phyloP scores from a whole-genome alignment of 139 green algal species.

The Chlamydomonas sp. region DNA sequence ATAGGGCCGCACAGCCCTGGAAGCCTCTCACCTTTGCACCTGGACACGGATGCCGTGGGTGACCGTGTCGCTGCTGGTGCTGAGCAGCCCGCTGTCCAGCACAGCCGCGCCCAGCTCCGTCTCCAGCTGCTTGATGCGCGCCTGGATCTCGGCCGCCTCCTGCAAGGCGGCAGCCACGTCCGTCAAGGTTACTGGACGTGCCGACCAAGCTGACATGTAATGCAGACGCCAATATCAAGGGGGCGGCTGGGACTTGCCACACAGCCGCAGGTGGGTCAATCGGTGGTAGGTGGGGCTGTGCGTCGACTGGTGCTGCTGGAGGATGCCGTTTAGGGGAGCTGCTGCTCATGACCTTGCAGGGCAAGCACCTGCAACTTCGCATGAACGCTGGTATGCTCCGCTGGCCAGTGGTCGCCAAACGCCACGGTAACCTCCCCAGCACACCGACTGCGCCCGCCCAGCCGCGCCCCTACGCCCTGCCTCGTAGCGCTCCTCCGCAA shows the following conservation, averaged over 20 bases:
- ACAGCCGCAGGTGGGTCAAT: too few relatives aligned
- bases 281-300: too few relatives aligned
- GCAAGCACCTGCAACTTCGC: too few relatives aligned
- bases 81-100: slow-evolving; percentile 31
- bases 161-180: not conserved
- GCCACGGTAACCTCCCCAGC: not conserved
- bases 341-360: too few relatives aligned
- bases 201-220: too few relatives aligned
- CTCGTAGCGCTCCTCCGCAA: slow-evolving; percentile 68
- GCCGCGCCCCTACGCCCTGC: slow-evolving; percentile 16
- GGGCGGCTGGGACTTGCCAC: too few relatives aligned
- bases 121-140: slow-evolving; percentile 48
- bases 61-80: slow-evolving; percentile 46
- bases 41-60: slow-evolving; percentile 59
- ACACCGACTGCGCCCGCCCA: not conserved
- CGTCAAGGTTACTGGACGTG: not conserved
- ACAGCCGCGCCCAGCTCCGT: slow-evolving; percentile 25
- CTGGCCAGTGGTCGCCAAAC: not conserved
- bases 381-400: too few relatives aligned
- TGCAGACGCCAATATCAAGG: too few relatives aligned
- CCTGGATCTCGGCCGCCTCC: slow-evolving; percentile 44
- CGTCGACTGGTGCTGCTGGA: too few relatives aligned
- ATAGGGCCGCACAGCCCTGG: too few relatives aligned
- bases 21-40: slow-evolving; percentile 45
- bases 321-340: too few relatives aligned